Evolutionary conservation across 805 yeast genomes (phyloP).

Genomic region (Zygotorulaspora chibaensis): DNA sequence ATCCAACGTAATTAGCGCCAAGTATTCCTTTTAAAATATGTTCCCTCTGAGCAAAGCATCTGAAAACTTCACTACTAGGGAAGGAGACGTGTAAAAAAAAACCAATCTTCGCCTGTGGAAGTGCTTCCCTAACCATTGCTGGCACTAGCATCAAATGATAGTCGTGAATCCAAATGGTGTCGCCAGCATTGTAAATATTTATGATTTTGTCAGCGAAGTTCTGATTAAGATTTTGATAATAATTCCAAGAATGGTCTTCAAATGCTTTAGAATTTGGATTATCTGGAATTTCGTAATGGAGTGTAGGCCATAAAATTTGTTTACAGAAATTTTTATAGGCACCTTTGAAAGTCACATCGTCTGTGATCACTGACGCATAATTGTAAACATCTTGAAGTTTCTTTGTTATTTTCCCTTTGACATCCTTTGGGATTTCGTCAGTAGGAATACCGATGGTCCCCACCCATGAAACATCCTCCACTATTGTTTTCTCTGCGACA

Average conservation of each 20-base stretch:
- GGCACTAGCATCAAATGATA: slow-evolving; percentile 89
- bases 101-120: slow-evolving; percentile 85
- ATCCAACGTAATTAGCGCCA: slow-evolving; percentile 83
- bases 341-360: slow-evolving; percentile 79
- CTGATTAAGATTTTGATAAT: slow-evolving; percentile 72
- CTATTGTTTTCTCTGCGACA: slow-evolving; percentile 37
- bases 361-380: slow-evolving; percentile 64
- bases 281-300: slow-evolving; percentile 92
- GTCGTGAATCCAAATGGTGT: slow-evolving; percentile 89
- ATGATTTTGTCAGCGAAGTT: slow-evolving; percentile 73
- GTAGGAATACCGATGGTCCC: slow-evolving; percentile 94
- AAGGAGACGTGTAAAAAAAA: slow-evolving; percentile 90
- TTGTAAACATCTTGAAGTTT: slow-evolving; percentile 47
- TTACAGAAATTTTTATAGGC: slow-evolving; percentile 90
- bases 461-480: slow-evolving; percentile 57
- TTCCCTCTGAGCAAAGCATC: slow-evolving; percentile 87
- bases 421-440: slow-evolving; percentile 62
- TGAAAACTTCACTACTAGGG: slow-evolving; percentile 91
- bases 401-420: slow-evolving; percentile 49
- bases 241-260: slow-evolving; percentile 92
- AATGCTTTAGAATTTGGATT: slow-evolving; percentile 90
- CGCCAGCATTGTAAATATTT: slow-evolving; percentile 63
- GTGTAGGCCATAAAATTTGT: slow-evolving; percentile 93
- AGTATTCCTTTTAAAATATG: slow-evolving; percentile 73
- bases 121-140: slow-evolving; percentile 63